Evolutionary conservation across 176 grass and related monocot genomes (phyloP), one percentile per base, ranked within the genome.

Genomic region (Aegilops longissima): DNA sequence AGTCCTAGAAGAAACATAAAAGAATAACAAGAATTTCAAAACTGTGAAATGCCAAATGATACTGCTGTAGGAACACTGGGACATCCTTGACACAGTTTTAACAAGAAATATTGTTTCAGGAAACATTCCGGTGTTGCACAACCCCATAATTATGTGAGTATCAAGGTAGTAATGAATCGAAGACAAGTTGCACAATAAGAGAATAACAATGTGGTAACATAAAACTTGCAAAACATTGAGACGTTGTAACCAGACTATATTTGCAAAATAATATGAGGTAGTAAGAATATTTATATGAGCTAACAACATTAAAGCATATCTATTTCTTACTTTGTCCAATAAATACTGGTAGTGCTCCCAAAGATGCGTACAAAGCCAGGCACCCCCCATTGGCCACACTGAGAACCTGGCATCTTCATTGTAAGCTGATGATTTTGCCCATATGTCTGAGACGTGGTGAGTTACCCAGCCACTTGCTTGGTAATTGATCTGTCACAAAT

Each of bases 321-420:
- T 85, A 12, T 14, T 78, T 77, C 87, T 88, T 94, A 97, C 95
- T 91, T 88, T 91, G 81, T 94, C 95, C 84, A 93, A 70, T 40
- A 89, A 73, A 89, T 89, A 73, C 44, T 87, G 83, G 51, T 97
- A 97, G 73, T 97, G 88, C 80, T 97, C 95, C 92, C 92, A 97
- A 12, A 97, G 84, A 83, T 97, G 95, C 71, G 88, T 94, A 69
- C 88, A 90, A 65, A 97, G 86, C 95, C 95, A 97, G 73, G 95
- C 88, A 33, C 95, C 92, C 38, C 95, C 92, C 92, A 97, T 97
- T 72, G 95, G 95, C 95, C 95, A 97, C 74, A 97, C 31, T 70
- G 88, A 86, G 84, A 85, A 92, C 61, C 79, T 25, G 65, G 92
- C 90, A 20, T 94, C 75, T 54, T 77, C 89, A 42, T 27, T 23